These are phyloP conservation scores for Fagopyrum esculentum DNA, from an alignment of 148 eudicot genomes.

Conservation along the genomic window DNA sequence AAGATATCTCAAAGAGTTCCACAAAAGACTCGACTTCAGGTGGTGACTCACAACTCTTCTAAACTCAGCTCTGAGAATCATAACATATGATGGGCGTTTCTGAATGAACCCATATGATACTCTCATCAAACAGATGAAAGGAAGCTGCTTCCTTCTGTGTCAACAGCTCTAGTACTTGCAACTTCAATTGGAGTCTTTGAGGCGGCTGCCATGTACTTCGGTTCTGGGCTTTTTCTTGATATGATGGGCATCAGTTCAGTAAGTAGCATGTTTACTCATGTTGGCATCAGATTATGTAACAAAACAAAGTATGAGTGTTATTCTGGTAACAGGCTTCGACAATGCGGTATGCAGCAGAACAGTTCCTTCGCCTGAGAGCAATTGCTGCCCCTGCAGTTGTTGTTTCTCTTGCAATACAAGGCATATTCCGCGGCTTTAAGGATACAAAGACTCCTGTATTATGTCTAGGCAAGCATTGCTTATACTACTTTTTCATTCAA, in stretches of 20 bases:
- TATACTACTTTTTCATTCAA: neutral
- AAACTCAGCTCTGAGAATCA: slow-evolving; percentile 1
- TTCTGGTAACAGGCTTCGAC: slow-evolving; percentile 54
- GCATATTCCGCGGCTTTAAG: slow-evolving; percentile 91
- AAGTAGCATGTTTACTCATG: slow-evolving; percentile 15
- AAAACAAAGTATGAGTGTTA: neutral
- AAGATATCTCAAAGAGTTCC: slow-evolving; percentile 59
- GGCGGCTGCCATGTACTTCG: slow-evolving; percentile 69
- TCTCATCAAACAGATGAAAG: slow-evolving; percentile 19
- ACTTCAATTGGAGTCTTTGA: slow-evolving; percentile 74
- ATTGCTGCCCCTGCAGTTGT: slow-evolving; percentile 97
- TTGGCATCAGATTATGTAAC: neutral
- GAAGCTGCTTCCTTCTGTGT: slow-evolving; percentile 75
- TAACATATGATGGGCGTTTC: neutral
- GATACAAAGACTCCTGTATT: slow-evolving; percentile 94
- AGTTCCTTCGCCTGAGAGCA: slow-evolving; percentile 68
- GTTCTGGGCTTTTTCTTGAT: slow-evolving; percentile 71
- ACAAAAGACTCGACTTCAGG: slow-evolving; percentile 3
- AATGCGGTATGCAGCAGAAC: slow-evolving; percentile 66
- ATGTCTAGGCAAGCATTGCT: slow-evolving; percentile 59
- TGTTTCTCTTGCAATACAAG: slow-evolving; percentile 88
- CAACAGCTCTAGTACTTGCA: slow-evolving; percentile 78
- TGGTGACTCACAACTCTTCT: neutral
- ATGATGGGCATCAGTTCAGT: slow-evolving; percentile 80
- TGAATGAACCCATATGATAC: neutral